Base-by-base conservation (phyloP, 1,139 yeast genomes). In the Pichia sp. region DNA sequence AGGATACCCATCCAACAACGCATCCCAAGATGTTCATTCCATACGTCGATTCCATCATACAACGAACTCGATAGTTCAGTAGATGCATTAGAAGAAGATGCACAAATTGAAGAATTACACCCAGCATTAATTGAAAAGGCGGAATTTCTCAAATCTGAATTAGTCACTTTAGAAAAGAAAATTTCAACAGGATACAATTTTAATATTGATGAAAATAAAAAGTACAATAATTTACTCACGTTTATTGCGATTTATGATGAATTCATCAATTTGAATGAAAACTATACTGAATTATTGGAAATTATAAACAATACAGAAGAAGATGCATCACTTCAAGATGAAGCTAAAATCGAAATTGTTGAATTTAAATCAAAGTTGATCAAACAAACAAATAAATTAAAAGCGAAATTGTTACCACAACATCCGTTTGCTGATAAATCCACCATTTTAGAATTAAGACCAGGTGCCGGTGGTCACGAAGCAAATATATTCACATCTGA, bases 401-500 rank as follows among this genome's bases (percentile, higher is more conserved):
- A 83, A 53, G 58, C 72, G 1, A 74, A 77, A 47, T 69, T 93
- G 12, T 69, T 90, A 31, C 97, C 98, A 1, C 79, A 87, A 3
- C 83, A 86, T 54, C 82, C 83, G 42, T 87, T 86, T 62, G 77
- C 85, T 3, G 95, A 87, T 46, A 81, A 79, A 51, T 82, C 95
- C 1, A 85, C 96, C 43, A 72, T 93, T 14, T 58, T 93, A 18
- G 99, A 93, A 65, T 67, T 93, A 24, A 74, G 98, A 48, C 97
- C 99, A 0, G 99, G 99, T 2, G 91, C 93, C 1, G 99, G 99
- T 14, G 99, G 99, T 2, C 78, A 83, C 7, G 99, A 93, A 60
- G 98, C 99, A 0, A 81, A 85, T 63, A 75, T 93, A 8, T 93
- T 93, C 65, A 80, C 98, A 0, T 77, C 76, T 41, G 96, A 94